Evolutionary conservation across 257 asterid genomes (phyloP), one percentile per base, ranked within the genome.

Genomic region (Gentiana macrophylla): DNA sequence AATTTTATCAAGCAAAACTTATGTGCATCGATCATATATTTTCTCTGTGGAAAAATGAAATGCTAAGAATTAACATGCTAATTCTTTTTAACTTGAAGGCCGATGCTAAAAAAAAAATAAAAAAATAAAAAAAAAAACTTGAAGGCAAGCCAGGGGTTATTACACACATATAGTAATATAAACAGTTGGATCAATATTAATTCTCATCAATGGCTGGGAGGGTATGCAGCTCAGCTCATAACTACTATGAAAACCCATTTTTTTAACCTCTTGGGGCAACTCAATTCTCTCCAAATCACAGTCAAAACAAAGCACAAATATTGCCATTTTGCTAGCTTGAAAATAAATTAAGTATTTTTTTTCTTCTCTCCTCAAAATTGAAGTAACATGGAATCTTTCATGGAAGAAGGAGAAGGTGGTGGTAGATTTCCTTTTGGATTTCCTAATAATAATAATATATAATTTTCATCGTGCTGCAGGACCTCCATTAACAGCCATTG

Each of bases 101-200:
- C 9, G 6, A 5, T 41, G 46, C 46, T 41, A 15, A 15, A 15
- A 15, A 15, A 15, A 15, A 15, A 15, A 15, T 15, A 15, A 15
- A 15, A 15, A 15, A 15, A 15, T 15, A 15, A 15, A 15, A 15
- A 15, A 15, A 15, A 0, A 15, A 0, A 0, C 24, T 0, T 15
- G 24, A 15, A 65, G 52, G 72, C 57, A 71, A 55, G 64, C 68
- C 70, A 67, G 58, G 74, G 55, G 77, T 63, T 70, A 15, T 15
- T 15, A 57, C 57, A 61, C 37, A 12, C 65, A 50, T 54, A 57
- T 49, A 57, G 52, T 56, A 68, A 44, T 49, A 62, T 66, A 48
- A 62, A 43, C 91, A 87, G 55, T 81, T 68, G 70, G 91, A 84
- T 79, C 34, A 24, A 1, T n/a, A 15, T 38, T 12, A 15, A 15